Base-by-base conservation (phyloP, 495 filamentous ascomycete genomes). In the Xylaria castorea region DNA sequence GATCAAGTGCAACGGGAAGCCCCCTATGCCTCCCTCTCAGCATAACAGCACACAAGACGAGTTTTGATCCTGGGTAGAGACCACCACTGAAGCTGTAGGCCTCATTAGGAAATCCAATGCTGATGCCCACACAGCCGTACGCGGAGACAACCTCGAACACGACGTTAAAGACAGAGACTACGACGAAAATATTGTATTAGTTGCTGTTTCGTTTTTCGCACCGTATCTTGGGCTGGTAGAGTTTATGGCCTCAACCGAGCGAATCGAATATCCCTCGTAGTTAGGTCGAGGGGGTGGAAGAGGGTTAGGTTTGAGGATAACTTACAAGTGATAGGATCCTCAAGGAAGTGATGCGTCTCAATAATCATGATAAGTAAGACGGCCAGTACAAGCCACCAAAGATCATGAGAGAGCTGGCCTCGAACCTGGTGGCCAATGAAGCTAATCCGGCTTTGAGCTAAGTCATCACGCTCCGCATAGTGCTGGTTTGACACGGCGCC, bases 41-140 rank as follows among this genome's bases (percentile, higher is more conserved):
- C 87, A 94, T 93, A 22, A 97, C 92, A 27, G 88, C 89, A 71
- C 90, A 92, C 7, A 97, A 83, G 20, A 97, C 88, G 68, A 97
- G 73, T 79, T 96, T 97, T 71, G 91, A 92, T 3, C 90, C 84
- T 0, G 83, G 82, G 74, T 92, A 88, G 87, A 92, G 95, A 2
- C 85, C 85, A 0, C 94, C 93, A 66, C 87, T 89, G 76, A 97
- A 95, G 57, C 89, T 91, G 75, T 92, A 93, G 12, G 89, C 87
- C 53, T 86, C 83, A 51, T 87, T 85, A 0, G 92, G 92, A 32
- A 91, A 81, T 0, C 94, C 94, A 8, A 94, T 87, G 57, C 86
- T 90, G 57, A 97, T 91, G 4, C 94, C 94, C 6, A 97, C 94
- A 76, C 91, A 93, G n/a, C 92, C 93, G 76, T 97, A 97, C 0